Evolutionary conservation across 2,329 filamentous ascomycete species (phyloP), one percentile per base, ranked within the genome.

Genomic region (Sporothrix curviconia): DNA sequence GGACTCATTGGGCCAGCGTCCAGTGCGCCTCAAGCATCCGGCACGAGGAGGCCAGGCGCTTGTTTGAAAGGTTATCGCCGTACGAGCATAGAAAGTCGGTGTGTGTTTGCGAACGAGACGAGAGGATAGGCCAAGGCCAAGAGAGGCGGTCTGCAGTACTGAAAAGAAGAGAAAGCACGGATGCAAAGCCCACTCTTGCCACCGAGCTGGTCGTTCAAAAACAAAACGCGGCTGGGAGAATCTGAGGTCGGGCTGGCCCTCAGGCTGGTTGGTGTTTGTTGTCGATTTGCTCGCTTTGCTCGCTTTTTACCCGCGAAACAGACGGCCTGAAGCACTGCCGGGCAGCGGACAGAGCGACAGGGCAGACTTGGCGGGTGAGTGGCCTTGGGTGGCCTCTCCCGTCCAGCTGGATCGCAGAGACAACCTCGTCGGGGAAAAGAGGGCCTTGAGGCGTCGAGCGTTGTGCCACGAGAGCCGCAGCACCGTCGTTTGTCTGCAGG

Each of bases 1-100:
- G 83, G 79, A 72, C 84, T 84, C 87, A 90, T 90, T 72, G 71
- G 75, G 73, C 73, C 65, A 59, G 62, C 66, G 68, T 67, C 64
- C 65, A 67, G 63, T 64, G 69, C 67, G 65, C 67, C 67, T 69
- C 67, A 69, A 72, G 76, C 76, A 80, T 79, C 74, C 25, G 75
- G 77, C 52, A 37, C 49, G 54, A 19, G 46, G 40, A 46, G 43
- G 37, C 37, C 46, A 53, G 36, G 40, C 50, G 55, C 43, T 50
- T 40, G 57, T 56, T 49, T 36, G n/a, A 30, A 24, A 51, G 36
- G 51, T n/a, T 40, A 51, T 39, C 47, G 53, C 36, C 46, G 54
- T 49, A 46, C 37, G 42, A 36, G 37, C 56, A 59, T 59, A 58
- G 47, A 52, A 55, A 56, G 58, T 39, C 39, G 55, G 40, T 59